phyloP scores from a whole-genome alignment of 768 basidiomycete genomes.

The Boletus reticulatus region DNA sequence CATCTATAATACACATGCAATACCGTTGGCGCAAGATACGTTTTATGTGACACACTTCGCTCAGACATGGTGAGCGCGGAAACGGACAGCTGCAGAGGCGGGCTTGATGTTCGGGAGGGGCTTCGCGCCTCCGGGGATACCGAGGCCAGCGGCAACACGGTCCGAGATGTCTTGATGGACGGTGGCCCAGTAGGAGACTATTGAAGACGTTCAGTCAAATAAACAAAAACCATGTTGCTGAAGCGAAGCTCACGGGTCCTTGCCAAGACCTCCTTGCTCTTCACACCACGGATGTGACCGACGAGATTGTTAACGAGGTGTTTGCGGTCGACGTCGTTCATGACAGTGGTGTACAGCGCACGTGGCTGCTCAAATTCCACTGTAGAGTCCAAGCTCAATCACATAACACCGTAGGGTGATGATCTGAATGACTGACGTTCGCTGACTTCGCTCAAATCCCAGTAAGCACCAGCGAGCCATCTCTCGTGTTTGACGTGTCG shows the following conservation, averaged over 20 bases:
- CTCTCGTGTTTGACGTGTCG: conserved; percentile 59
- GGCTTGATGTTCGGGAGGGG: conserved; percentile 59
- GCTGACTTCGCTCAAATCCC: conserved; percentile 70
- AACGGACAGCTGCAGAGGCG: conserved; percentile 54
- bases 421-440: conserved; percentile 56
- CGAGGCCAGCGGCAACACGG: conserved; percentile 75
- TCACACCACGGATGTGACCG: conserved; percentile 59
- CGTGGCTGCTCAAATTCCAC: conserved; percentile 88
- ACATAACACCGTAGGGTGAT: neutral
- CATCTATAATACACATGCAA: conserved; percentile 4
- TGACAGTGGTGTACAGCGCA: conserved; percentile 64
- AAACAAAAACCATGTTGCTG: neutral
- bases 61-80: conserved; percentile 33
- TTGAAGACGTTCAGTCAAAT: neutral
- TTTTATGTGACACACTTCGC: neutral
- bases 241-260: conserved; percentile 56
- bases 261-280: conserved; percentile 56
- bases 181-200: conserved; percentile 77
- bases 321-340: conserved; percentile 56
- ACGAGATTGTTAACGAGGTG: conserved; percentile 68
- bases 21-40: neutral
- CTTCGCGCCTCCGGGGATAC: conserved; percentile 45
- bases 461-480: conserved; percentile 68
- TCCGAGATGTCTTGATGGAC: conserved; percentile 75
- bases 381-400: conserved; percentile 22